Base-by-base conservation (phyloP, 2,329 filamentous ascomycete genomes). In the Pseudopithomyces maydicus region DNA sequence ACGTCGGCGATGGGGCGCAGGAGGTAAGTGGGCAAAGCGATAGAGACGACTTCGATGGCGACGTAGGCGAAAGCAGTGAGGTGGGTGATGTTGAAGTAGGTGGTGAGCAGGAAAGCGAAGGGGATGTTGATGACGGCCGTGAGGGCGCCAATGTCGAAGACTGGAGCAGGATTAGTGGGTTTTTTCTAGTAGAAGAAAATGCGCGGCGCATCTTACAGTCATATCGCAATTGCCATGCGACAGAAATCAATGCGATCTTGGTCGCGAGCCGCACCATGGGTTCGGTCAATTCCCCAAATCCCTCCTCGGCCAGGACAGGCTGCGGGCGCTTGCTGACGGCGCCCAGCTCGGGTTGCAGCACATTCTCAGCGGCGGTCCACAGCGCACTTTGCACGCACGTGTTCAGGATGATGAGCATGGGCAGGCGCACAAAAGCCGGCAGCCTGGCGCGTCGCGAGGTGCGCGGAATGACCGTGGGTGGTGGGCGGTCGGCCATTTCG, bases 181-280 rank as follows among this genome's bases (percentile, higher is more conserved):
- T 3, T 6, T 1, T 22, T 8, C n/a, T 6, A 14, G 15, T n/a
- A n/a, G 32, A n/a, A 15, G 22, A 14, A 39, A 22, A 33, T 8
- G 15, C 15, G 17, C 11, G 6, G 45, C 3, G 32, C 22, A 11
- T 64, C 79, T 86, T 82, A 77, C 89, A 87, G 74, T 96, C 91
- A 72, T 90, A 90, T 61, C 87, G 82, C 42, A 87, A 81, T 66
- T 84, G 85, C 91, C 92, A 97, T 45, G 85, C 88, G 45, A 93
- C 70, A 22, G 81, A 85, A 52, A 96, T 81, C 73, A 92, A 88
- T 45, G 87, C 74, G 36, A 79, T 73, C 85, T 90, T 82, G 80
- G 81, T 84, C 11, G 66, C 81, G 50, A 88, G 69, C 59, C 86
- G 70, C 15, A 77, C 79, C 6, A 75, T 80, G 26, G 91, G 82